These are phyloP conservation scores for Spizellomyces sp. DNA, from an alignment of 192 early-diverging fungal species.

Conservation along the genomic window DNA sequence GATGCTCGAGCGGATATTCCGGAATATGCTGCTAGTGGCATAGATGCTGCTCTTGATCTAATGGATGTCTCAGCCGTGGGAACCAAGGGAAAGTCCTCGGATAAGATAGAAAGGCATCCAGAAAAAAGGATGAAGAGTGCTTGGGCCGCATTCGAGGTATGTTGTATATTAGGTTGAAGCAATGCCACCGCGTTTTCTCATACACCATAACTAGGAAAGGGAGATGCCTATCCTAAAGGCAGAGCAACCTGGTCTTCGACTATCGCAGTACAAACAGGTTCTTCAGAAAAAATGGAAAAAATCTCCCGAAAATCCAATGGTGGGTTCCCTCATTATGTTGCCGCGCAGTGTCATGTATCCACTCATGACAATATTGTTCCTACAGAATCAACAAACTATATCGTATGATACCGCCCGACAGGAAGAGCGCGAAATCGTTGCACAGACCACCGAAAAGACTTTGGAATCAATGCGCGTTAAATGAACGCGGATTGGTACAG, in stretches of 20 bases:
- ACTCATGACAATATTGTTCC: conserved; percentile 3
- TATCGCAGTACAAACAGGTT: conserved; percentile 68
- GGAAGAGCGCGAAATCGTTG: conserved; percentile 56
- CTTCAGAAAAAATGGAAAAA: conserved; percentile 81
- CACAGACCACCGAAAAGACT: conserved; percentile 49
- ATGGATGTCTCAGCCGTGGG: conserved; percentile 49
- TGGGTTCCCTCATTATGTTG: background rate
- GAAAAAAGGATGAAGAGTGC: conserved; percentile 72
- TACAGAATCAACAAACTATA: conserved; percentile 68
- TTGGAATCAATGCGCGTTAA: conserved; percentile 57
- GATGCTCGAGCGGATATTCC: conserved; percentile 47
- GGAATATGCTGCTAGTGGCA: conserved; percentile 74
- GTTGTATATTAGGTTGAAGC: background rate
- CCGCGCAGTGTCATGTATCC: too few relatives aligned
- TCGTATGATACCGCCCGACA: conserved; percentile 72
- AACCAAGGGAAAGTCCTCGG: conserved; percentile 35
- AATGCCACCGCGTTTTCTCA: background rate
- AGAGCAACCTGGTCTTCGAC: conserved; percentile 79
- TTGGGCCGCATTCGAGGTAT: conserved; percentile 48
- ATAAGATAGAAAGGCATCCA: conserved; percentile 82
- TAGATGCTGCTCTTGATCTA: conserved; percentile 86
- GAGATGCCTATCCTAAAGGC: conserved; percentile 72
- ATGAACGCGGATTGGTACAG: conserved; percentile 4
- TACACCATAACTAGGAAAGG: conserved; percentile 57
- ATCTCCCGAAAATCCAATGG: conserved; percentile 59